Percentiles rank a stretch among this genome's conserved stretches.
Conservation (phyloP, 2,329 filamentous ascomycete species). For the Fusarium pseudoanthophilum region DNA sequence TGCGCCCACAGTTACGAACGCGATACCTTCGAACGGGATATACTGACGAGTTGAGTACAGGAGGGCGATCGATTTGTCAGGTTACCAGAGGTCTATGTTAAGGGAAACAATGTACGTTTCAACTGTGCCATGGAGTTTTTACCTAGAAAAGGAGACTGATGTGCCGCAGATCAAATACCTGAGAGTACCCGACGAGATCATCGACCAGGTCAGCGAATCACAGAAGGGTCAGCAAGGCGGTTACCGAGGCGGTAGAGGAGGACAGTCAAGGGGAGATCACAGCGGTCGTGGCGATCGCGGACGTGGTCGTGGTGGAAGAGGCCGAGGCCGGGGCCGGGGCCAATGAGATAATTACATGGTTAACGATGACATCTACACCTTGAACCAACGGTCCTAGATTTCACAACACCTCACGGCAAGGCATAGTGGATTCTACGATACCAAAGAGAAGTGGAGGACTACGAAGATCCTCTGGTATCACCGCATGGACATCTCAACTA, state of each 20-base stretch:
- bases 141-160: conserved; percentile 11
- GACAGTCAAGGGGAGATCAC: conserved; percentile 68
- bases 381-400: neutral
- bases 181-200: conserved; percentile 94
- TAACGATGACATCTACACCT: conserved; percentile 13
- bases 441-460: conserved; percentile 12
- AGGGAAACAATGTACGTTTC: conserved; percentile 89
- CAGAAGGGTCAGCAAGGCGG: conserved; percentile 76
- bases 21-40: neutral
- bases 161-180: conserved; percentile 90
- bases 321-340: conserved; percentile 51
- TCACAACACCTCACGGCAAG: conserved; percentile 1
- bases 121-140: no score
- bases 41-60: conserved; percentile 55
- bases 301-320: conserved; percentile 54
- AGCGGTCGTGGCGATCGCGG: conserved; percentile 60
- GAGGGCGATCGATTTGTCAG: conserved; percentile 95
- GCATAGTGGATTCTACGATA: neutral
- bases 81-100: conserved; percentile 93
- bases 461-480: conserved; percentile 7
- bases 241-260: conserved; percentile 73
- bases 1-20: conserved; percentile 34
- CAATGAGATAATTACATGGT: conserved; percentile 38
- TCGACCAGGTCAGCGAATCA: conserved; percentile 92
- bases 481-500: neutral